Evolutionary conservation across 208 protist species (phyloP).

Genomic region (Acanthamoeba royreba): DNA sequence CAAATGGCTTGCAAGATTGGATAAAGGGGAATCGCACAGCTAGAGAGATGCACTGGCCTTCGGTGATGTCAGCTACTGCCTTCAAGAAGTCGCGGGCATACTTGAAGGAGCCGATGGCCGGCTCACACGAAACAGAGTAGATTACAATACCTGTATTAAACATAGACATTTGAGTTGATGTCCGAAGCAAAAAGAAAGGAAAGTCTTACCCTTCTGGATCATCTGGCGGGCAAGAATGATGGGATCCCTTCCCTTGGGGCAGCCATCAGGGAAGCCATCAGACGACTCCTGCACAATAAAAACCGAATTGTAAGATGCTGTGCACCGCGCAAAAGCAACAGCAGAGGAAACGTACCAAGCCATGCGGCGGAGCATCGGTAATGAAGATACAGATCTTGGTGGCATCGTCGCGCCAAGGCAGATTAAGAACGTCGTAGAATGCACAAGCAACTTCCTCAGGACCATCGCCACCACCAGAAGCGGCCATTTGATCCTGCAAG

Average conservation of each 20-base stretch:
- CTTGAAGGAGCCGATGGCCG: neutral
- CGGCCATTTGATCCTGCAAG: neutral
- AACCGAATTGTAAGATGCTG: no score
- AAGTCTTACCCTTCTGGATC: neutral
- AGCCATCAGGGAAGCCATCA: slow-evolving; percentile 53
- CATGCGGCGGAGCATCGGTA: slow-evolving; percentile 60
- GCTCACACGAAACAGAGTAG: slow-evolving; percentile 38
- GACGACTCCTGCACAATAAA: neutral
- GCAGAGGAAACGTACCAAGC: neutral
- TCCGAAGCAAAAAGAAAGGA: neutral
- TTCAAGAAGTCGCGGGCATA: slow-evolving; percentile 24
- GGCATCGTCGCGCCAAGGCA: slow-evolving; percentile 21
- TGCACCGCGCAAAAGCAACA: no score
- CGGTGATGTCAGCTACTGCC: slow-evolving; percentile 40
- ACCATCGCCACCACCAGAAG: slow-evolving; percentile 43
- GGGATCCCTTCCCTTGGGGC: slow-evolving; percentile 28
- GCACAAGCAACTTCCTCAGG: slow-evolving; percentile 54
- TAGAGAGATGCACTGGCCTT: neutral
- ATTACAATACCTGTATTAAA: neutral
- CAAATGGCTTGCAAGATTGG: neutral
- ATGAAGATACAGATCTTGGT: slow-evolving; percentile 54
- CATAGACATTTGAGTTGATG: neutral
- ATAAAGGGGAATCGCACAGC: neutral
- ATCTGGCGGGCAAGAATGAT: slow-evolving; percentile 28
- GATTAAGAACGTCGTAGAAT: slow-evolving; percentile 31